These are phyloP conservation scores for Hsuehochloa calcarea DNA, from an alignment of 176 grass and related monocot species.

Conservation along the genomic window DNA sequence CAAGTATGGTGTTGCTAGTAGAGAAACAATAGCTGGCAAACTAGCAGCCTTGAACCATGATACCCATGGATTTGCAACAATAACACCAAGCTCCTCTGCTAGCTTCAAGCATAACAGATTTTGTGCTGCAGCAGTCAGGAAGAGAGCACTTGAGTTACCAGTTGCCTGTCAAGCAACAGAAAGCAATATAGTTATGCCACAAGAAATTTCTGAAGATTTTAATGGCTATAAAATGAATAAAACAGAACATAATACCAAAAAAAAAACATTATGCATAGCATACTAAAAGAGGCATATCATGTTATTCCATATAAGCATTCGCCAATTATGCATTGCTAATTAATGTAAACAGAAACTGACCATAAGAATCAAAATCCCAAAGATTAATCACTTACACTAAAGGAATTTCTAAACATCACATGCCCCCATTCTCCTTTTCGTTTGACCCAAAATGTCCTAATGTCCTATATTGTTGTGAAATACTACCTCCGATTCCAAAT, in stretches of 20 bases:
- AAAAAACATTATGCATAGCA: not conserved
- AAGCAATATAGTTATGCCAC: not conserved
- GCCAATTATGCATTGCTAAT: not conserved
- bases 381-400: not conserved
- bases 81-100: constrained; percentile 81
- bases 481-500: too few species aligned
- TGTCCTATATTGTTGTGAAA: not conserved
- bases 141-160: constrained; percentile 80
- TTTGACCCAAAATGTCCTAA: not conserved
- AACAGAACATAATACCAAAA: not conserved
- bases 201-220: not conserved
- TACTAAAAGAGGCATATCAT: not conserved
- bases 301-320: not conserved
- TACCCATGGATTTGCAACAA: constrained; percentile 78
- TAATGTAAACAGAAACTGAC: not conserved
- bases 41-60: constrained; percentile 86
- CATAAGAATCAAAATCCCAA: not conserved
- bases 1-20: constrained; percentile 70
- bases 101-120: constrained; percentile 87
- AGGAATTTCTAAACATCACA: not conserved
- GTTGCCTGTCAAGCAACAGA: constrained; percentile 55
- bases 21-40: constrained; percentile 72
- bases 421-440: not conserved
- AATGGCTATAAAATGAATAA: not conserved
- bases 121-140: constrained; percentile 87